Percentiles rank a stretch among this genome's conserved stretches.
These are phyloP conservation scores for Solanum megistacrolobum DNA, from an alignment of 257 asterid genomes.

Conservation along the genomic window DNA sequence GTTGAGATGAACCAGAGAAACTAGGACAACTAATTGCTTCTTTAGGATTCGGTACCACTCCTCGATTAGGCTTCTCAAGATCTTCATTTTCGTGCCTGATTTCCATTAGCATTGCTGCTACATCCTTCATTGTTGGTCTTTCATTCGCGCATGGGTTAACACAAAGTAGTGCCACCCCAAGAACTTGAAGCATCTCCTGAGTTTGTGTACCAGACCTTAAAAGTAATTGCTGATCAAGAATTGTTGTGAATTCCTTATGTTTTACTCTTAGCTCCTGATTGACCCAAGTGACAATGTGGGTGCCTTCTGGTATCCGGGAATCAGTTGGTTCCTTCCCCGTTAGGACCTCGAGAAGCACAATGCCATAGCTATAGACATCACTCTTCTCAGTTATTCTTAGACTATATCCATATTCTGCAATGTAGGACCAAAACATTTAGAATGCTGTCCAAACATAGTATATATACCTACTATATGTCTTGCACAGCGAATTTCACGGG, in stretches of 20 bases:
- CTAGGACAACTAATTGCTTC: slow-evolving; percentile 46
- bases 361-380: slow-evolving; percentile 62
- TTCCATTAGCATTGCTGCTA: slow-evolving; percentile 57
- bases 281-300: slow-evolving; percentile 52
- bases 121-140: slow-evolving; percentile 74
- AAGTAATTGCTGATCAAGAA: slow-evolving; percentile 53
- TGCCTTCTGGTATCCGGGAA: slow-evolving; percentile 50
- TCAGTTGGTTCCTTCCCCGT: slow-evolving; percentile 75
- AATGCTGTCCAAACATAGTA: not conserved
- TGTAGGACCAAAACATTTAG: not conserved
- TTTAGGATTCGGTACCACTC: slow-evolving; percentile 18
- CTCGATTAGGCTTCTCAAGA: slow-evolving; percentile 30
- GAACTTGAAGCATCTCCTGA: slow-evolving; percentile 69
- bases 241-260: slow-evolving; percentile 40
- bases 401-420: slow-evolving; percentile 74
- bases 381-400: slow-evolving; percentile 65
- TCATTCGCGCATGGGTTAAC: slow-evolving; percentile 46
- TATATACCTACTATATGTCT: not conserved
- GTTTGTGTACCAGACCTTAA: slow-evolving; percentile 43
- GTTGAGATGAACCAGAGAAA: slow-evolving; percentile 49
- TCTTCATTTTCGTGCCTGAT: slow-evolving; percentile 47
- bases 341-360: slow-evolving; percentile 64
- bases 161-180: slow-evolving; percentile 65
- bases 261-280: slow-evolving; percentile 35
- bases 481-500: not conserved